Evolutionary conservation across 192 early-diverging fungal species (phyloP), one percentile per base, ranked within the genome.

Genomic region (Jimgerdemannia lactiflua): DNA sequence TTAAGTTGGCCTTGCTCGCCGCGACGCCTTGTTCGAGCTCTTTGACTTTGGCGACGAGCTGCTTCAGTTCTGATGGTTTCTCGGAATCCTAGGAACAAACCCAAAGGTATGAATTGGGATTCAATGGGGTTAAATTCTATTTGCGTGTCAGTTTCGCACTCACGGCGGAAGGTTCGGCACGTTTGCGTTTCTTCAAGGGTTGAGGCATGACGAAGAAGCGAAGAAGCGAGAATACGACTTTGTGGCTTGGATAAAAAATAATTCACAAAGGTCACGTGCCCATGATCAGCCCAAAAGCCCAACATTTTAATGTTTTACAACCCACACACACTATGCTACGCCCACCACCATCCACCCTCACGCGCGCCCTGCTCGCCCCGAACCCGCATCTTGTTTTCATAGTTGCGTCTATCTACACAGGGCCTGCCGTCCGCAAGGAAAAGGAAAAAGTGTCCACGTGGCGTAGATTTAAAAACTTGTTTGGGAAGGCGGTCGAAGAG

Each of bases 1-100:
- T 95, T 11, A 95, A 81, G 64, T 92, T 85, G 40, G 92, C 84
- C 79, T 90, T 92, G 78, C 86, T 90, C 66, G 85, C 87, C 19
- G 89, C 84, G 43, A 93, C 85, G 41, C 80, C 85, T 19, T 86
- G 84, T 78, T 95, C 95, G 49, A 92, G 73, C 69, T 81, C 70
- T 69, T 81, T 86, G 39, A 92, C 85, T 68, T 84, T 42, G 43
- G 75, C 79, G 18, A 82, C 40, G 6, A 39, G 44, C 14, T 71
- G 70, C 49, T 73, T 75, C 66, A 54, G 54, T 14, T 75, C 74
- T 40, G 65, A 66, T 11, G 41, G 64, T 64, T 73, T 42, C 17
- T 67, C 42, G 43, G 65, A 69, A 65, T 67, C 74, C 65, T 75
- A 49, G 39, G 74, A 14, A 19, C 18, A 19, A 59, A 14, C 8